Base-by-base conservation (phyloP, 2,329 filamentous ascomycete species). In the Colletotrichum sp. region DNA sequence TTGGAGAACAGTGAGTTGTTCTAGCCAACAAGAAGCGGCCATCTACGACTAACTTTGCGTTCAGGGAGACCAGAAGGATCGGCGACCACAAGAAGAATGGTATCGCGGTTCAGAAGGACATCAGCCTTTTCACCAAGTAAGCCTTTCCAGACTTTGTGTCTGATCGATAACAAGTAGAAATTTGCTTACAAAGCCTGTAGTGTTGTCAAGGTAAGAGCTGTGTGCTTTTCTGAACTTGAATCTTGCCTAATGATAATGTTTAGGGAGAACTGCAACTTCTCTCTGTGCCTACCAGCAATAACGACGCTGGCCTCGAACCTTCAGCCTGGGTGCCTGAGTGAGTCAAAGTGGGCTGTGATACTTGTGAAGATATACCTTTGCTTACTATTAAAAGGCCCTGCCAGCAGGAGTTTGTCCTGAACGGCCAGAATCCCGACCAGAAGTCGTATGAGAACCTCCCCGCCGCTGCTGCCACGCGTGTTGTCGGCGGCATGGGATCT, bases 161-260 rank as follows among this genome's bases (percentile, higher is more conserved):
- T 10, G 0, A 48, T 22, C 6, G 2, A 48, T 22, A 13, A 48
- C 10, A 4, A 13, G 9, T 48, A 6, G 4, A 12, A 0, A 7
- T 22, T 12, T 48, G 10, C 43, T 48, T 12, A 48, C 43, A 22
- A 3, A 43, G 5, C 43, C n/a, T 48, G 10, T 2, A 48, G 43
- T 48, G 43, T 48, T 48, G 43, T 48, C 10, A 48, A 48, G 10
- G 43, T 48, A 48, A 48, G 43, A 22, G 10, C 5, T 22, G n/a
- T 22, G 5, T n/a, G 6, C n/a, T 22, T 48, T 48, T 22, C 9
- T 13, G 0, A 48, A 3, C 5, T 22, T 28, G 0, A 16, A 25
- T 18, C 25, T 56, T 7, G 6, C 52, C 8, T 58, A 15, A 28
- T 28, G 13, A 22, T 16, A 3, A 12, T n/a, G 3, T 28, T 18